Conservation (phyloP, 2,329 filamentous ascomycete genomes). For the Stemphylium vesicarium region DNA sequence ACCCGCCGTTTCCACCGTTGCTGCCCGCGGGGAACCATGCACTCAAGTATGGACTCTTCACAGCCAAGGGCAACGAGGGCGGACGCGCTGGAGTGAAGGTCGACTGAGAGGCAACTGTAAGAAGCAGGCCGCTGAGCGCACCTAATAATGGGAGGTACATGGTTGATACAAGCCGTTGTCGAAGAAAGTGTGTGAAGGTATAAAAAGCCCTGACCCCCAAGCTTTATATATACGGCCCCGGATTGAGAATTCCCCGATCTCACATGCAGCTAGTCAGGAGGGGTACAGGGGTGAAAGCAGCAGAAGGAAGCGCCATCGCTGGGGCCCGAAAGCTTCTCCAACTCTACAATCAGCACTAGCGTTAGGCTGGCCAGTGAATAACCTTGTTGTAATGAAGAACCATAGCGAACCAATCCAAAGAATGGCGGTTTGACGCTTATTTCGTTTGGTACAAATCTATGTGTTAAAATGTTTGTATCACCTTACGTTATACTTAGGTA, state of each 20-base stretch:
- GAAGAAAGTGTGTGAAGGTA: neutral
- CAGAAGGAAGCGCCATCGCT: neutral
- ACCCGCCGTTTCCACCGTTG: conserved; percentile 68
- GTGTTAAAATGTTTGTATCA: conserved; percentile 1
- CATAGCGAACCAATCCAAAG: neutral
- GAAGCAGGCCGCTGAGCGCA: conserved; percentile 26
- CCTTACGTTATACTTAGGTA: conserved; percentile 1
- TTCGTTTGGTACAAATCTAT: neutral
- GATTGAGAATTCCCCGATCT: neutral
- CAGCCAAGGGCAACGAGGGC: conserved; percentile 73
- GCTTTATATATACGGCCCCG: conserved; percentile 1
- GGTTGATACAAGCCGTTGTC: neutral
- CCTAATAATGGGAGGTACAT: conserved; percentile 30
- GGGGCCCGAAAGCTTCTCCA: neutral
- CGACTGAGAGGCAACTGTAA: conserved; percentile 14
- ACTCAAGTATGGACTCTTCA: conserved; percentile 76
- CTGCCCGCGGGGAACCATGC: conserved; percentile 70
- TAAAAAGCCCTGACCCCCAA: neutral
- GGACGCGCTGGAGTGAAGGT: conserved; percentile 69
- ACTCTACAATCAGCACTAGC: conserved; percentile 2
- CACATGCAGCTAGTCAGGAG: conserved; percentile 4
- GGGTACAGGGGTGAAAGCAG: neutral
- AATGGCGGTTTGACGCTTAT: neutral
- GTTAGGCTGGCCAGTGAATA: neutral
- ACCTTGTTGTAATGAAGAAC: neutral